A percentile compares a stretch with the other conserved stretches of the same genome.
Conservation (phyloP, 1,284 basidiomycete species). For the Cryptococcus amylolentus region DNA sequence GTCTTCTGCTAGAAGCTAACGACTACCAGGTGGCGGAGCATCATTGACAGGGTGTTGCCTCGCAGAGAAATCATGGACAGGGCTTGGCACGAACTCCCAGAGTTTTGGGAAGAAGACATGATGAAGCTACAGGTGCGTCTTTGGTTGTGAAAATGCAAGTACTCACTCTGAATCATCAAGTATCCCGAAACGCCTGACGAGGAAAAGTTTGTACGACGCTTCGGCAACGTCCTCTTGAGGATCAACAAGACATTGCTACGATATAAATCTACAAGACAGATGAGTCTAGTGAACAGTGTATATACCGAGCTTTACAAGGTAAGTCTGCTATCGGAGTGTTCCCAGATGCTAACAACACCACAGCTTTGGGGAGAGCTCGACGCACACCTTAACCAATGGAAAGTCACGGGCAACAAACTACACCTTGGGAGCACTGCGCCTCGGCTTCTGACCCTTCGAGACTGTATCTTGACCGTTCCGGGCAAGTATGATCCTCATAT, state of each 20-base stretch:
- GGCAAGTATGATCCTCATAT: conserved; percentile 40
- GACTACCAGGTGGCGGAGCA: conserved; percentile 25
- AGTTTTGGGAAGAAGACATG: conserved; percentile 31
- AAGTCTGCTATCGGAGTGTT: not conserved
- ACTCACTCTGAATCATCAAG: conserved; percentile 3
- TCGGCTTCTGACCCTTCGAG: conserved; percentile 28
- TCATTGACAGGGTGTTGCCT: conserved; percentile 32
- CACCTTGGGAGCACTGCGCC: conserved; percentile 36
- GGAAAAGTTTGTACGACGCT: conserved; percentile 31
- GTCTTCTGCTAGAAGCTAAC: not conserved
- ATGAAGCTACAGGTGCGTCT: conserved; percentile 19
- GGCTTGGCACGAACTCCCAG: conserved; percentile 32
- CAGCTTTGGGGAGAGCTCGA: conserved; percentile 39
- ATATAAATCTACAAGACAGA: conserved; percentile 22
- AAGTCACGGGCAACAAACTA: conserved; percentile 31
- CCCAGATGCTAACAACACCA: not conserved
- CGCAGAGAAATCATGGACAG: conserved; percentile 33
- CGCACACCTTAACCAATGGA: conserved; percentile 32
- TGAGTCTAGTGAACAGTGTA: conserved; percentile 25
- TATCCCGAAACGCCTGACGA: conserved; percentile 39
- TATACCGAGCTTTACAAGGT: conserved; percentile 34
- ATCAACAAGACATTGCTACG: conserved; percentile 23
- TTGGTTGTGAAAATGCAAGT: not conserved
- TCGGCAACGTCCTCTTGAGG: conserved; percentile 19
- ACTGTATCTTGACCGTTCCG: conserved; percentile 42